phyloP scores from a whole-genome alignment of 768 basidiomycete species.

The Boletus fagicola region DNA sequence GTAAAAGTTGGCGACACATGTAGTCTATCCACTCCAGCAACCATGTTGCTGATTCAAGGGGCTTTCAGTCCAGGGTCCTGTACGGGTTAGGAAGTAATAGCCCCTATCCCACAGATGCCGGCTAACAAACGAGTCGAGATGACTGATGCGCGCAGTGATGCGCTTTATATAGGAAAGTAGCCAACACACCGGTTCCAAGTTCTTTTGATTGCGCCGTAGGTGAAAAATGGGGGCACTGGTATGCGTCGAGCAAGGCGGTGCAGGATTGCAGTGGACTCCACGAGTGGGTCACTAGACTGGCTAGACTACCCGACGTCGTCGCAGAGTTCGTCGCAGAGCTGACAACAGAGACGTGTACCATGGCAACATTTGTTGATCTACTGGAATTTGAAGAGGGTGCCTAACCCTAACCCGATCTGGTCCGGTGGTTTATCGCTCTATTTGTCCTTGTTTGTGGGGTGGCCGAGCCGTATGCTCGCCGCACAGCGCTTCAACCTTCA shows the following conservation, averaged over 20 bases:
- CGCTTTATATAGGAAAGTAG: background rate
- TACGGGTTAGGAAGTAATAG: background rate
- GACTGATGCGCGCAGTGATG: background rate
- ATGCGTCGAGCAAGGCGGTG: constrained; percentile 8
- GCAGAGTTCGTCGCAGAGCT: too few relatives aligned
- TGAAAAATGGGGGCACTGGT: background rate
- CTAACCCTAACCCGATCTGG: constrained; percentile 25
- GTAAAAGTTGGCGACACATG: background rate
- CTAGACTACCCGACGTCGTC: background rate
- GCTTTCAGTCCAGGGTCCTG: background rate
- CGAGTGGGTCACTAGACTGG: background rate
- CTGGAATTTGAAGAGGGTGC: background rate
- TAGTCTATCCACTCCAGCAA: background rate
- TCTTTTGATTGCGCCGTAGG: background rate
- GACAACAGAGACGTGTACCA: background rate
- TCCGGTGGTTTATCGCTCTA: background rate
- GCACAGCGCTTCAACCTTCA: constrained; percentile 24
- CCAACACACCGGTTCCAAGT: background rate
- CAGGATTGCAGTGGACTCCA: background rate
- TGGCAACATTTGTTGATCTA: constrained; percentile 12
- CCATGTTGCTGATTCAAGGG: background rate
- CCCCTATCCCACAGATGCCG: constrained; percentile 3
- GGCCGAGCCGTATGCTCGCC: constrained; percentile 21
- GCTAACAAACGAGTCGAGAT: constrained; percentile 11
- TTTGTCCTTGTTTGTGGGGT: constrained; percentile 31